Base-by-base conservation (phyloP, 805 yeast species). In the Zygoascus tannicola region DNA sequence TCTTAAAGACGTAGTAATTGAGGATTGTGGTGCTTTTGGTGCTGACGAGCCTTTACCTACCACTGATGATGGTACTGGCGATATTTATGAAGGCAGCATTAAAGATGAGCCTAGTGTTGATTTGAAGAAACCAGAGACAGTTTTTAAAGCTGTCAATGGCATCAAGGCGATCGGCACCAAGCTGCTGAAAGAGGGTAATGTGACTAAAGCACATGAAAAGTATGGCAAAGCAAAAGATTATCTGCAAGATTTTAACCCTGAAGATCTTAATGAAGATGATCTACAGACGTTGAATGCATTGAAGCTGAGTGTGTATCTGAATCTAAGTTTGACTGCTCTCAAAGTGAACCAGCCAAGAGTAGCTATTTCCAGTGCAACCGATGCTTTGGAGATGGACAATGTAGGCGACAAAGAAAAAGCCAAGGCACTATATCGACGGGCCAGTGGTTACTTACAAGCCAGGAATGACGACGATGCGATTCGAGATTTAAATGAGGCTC, bases 391-490 rank as follows among this genome's bases (percentile, higher is more conserved):
- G 42, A 73, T 71, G 21, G 81, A 75, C 32, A 61, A 52, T 19
- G 65, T 76, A 2, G 35, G 14, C 45, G 85, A 77, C 39, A 75
- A 78, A 50, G 77, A 86, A 20, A 75, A 74, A 58, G 85, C 94
- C 8, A 88, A 88, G 66, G 96, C 96, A 0, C 67, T 75, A 35
- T 88, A 81, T 68, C 79, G 97, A 60, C 79, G 87, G 64, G 97
- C 95, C 36, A 67, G 74, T 56, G 95, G 87, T 1, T 73, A 80
- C 56, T 60, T 76, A 47, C 64, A 73, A 14, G 67, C 73, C 16
- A 79, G 79, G 54, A 80, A 85, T 56, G 82, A 81, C 46, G 85
- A 78, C 22, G 73, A 69, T 45, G 94, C 95, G 0, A 67, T 80
- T 43, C 62, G 62, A n/a, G 80, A 80, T 47, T 72, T 87, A 45